Evolutionary conservation across 1,284 basidiomycete genomes (phyloP).

Genomic region (Paramarasmius palmivorus): DNA sequence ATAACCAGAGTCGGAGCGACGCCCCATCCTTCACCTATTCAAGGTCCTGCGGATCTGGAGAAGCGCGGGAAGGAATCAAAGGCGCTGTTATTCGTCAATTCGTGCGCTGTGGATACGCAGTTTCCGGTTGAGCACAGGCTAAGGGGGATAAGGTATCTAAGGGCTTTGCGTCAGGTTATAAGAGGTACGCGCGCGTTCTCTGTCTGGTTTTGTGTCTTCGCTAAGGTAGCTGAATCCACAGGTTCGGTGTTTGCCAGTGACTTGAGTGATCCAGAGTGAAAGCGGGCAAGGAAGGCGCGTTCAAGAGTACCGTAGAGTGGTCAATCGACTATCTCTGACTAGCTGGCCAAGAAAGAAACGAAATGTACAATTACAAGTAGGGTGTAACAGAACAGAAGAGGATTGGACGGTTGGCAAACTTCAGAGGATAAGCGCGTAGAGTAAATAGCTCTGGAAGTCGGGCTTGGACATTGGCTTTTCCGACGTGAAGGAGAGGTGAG

Average conservation of each 20-base stretch:
- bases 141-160: slow-evolving; percentile 59
- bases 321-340: slow-evolving; percentile 37
- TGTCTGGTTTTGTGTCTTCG: too few species aligned
- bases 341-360: neutral
- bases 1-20: slow-evolving; percentile 53
- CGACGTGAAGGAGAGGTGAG: too few species aligned
- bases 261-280: slow-evolving; percentile 43
- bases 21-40: slow-evolving; percentile 70
- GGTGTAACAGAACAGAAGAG: too few species aligned
- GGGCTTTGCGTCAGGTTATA: slow-evolving; percentile 55
- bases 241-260: slow-evolving; percentile 63
- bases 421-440: too few species aligned
- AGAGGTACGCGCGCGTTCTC: too few species aligned
- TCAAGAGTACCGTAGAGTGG: slow-evolving; percentile 55
- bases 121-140: slow-evolving; percentile 51
- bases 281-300: slow-evolving; percentile 64
- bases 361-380: too few species aligned
- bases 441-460: too few species aligned
- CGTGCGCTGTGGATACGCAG: slow-evolving; percentile 51
- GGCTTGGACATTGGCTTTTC: too few species aligned
- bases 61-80: slow-evolving; percentile 30
- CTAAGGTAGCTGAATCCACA: slow-evolving; percentile 63
- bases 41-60: slow-evolving; percentile 51
- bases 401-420: too few species aligned
- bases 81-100: slow-evolving; percentile 64